These are phyloP conservation scores for Barnettozyma vustinii DNA, from an alignment of 805 yeast genomes.

Conservation along the genomic window DNA sequence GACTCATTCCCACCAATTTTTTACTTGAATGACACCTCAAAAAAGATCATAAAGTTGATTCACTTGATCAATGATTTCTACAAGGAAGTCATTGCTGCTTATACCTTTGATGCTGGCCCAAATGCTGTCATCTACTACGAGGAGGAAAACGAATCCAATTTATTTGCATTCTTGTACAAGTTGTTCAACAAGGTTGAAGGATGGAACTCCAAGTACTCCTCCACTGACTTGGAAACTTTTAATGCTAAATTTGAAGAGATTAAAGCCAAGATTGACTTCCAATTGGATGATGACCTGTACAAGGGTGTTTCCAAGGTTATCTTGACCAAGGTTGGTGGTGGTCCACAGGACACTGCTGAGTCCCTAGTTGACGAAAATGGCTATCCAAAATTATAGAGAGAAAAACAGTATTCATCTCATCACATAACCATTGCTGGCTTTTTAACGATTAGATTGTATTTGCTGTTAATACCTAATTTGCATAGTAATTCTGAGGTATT, in stretches of 20 bases:
- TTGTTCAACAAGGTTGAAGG: constrained; percentile 59
- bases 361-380: constrained; percentile 59
- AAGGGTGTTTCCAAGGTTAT: constrained; percentile 81
- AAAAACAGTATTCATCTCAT: background rate
- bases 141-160: constrained; percentile 62
- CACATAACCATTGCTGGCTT: background rate
- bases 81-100: constrained; percentile 72
- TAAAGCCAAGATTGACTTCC: constrained; percentile 30
- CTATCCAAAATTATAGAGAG: constrained; percentile 37
- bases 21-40: constrained; percentile 87
- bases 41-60: constrained; percentile 69
- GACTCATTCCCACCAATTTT: constrained; percentile 96
- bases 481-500: background rate
- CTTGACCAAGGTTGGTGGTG: constrained; percentile 80
- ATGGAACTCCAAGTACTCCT: constrained; percentile 48
- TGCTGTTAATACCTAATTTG: background rate
- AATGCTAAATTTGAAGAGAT: constrained; percentile 24
- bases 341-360: constrained; percentile 62
- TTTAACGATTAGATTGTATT: background rate
- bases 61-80: constrained; percentile 66
- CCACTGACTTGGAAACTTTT: constrained; percentile 25
- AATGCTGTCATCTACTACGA: constrained; percentile 93
- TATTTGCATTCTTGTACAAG: constrained; percentile 64
- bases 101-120: constrained; percentile 99
- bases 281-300: constrained; percentile 46